These are phyloP conservation scores for Eucalyptus cloeziana DNA, from an alignment of 345 rosid species.

Conservation along the genomic window DNA sequence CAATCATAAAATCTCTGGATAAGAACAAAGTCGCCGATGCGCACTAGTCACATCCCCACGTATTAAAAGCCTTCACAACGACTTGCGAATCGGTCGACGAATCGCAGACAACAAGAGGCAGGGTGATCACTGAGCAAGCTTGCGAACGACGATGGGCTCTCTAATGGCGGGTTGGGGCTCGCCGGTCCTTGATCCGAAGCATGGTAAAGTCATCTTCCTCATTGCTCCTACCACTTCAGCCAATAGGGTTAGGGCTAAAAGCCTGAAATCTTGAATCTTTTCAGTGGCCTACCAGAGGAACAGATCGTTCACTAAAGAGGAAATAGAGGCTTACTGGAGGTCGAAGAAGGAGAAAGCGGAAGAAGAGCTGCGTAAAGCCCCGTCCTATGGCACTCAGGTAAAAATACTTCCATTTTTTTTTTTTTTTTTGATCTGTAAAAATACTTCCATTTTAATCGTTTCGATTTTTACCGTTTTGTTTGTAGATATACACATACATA, in stretches of 20 bases:
- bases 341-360: constrained; percentile 45
- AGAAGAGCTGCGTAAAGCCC: constrained; percentile 40
- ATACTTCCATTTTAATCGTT: neutral
- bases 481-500: neutral
- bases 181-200: constrained; percentile 23
- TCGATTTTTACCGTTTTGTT: neutral
- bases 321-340: constrained; percentile 71
- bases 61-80: neutral
- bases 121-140: neutral
- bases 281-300: constrained; percentile 47
- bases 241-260: neutral
- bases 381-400: constrained; percentile 3
- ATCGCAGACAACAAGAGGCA: neutral
- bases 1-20: neutral
- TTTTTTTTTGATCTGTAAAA: too few species aligned
- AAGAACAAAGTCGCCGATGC: constrained; percentile 4
- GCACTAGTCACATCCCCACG: neutral
- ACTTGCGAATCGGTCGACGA: neutral
- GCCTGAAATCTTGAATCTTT: neutral
- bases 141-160: constrained; percentile 56
- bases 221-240: neutral
- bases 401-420: neutral
- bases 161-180: constrained; percentile 97
- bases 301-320: constrained; percentile 60
- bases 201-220: constrained; percentile 6